phyloP scores from a whole-genome alignment of 108 stramenopile species.

The Aurantiochytrium sp. region DNA sequence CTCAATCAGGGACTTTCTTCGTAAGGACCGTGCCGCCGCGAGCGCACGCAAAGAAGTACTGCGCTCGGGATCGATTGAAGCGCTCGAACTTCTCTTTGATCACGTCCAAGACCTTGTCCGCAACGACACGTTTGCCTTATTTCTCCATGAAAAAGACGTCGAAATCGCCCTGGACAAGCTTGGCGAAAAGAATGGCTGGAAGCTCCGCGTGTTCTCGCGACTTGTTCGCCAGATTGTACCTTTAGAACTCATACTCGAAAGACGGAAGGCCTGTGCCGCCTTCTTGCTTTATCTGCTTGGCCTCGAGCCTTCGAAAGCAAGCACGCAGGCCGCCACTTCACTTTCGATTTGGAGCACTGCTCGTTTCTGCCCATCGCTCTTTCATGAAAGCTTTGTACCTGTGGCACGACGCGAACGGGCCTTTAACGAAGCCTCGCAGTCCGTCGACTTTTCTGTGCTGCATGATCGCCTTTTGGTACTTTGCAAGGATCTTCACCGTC shows the following conservation, averaged over 20 bases:
- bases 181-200: neutral
- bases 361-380: neutral
- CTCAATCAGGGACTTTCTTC: neutral
- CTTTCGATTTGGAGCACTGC: neutral
- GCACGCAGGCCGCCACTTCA: neutral
- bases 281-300: neutral
- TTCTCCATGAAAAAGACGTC: neutral
- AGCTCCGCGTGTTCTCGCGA: neutral
- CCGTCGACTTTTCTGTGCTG: neutral
- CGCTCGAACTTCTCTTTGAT: neutral
- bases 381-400: neutral
- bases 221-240: neutral
- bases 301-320: neutral
- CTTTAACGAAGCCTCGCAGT: neutral
- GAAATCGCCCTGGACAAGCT: neutral
- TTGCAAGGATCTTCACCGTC: neutral
- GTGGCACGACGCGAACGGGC: neutral
- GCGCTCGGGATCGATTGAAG: neutral
- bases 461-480: neutral
- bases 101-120: neutral
- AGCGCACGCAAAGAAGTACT: neutral
- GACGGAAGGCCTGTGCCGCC: neutral
- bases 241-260: neutral
- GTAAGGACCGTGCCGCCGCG: neutral
- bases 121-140: neutral